Evolutionary conservation across 1,284 basidiomycete species (phyloP).

Genomic region (Crucibulum cyathiforme): DNA sequence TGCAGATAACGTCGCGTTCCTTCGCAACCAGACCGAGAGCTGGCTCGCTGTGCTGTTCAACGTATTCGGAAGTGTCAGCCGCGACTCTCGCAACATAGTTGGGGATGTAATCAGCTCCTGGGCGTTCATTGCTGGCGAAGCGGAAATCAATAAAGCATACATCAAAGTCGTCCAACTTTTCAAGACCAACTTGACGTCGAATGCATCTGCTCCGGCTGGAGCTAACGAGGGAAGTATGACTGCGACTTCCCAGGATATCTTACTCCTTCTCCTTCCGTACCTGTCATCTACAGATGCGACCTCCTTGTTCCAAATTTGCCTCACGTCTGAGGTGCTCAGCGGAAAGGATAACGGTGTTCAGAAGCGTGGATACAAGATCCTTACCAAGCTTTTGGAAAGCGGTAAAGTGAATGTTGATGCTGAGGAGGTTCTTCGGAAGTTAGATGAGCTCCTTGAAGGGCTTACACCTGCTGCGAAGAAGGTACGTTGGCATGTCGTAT

Average conservation of each 20-base stretch:
- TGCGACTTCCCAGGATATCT: slow-evolving; percentile 89
- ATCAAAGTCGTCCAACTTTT: slow-evolving; percentile 81
- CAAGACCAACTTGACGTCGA: slow-evolving; percentile 68
- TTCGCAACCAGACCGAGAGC: slow-evolving; percentile 84
- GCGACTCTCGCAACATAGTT: slow-evolving; percentile 82
- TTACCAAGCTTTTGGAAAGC: slow-evolving; percentile 75
- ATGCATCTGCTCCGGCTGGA: slow-evolving; percentile 36
- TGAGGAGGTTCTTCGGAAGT: slow-evolving; percentile 63
- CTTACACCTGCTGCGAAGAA: slow-evolving; percentile 89
- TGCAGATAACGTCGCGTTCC: slow-evolving; percentile 71
- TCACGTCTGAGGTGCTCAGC: slow-evolving; percentile 66
- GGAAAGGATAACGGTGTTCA: slow-evolving; percentile 88
- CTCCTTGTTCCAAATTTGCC: slow-evolving; percentile 69
- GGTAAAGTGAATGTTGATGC: slow-evolving; percentile 63
- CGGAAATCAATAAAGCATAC: slow-evolving; percentile 84
- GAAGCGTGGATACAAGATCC: slow-evolving; percentile 93
- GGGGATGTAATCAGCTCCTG: slow-evolving; percentile 91
- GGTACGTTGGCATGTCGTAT: slow-evolving; percentile 42
- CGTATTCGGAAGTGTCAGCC: slow-evolving; percentile 86
- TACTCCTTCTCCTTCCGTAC: slow-evolving; percentile 84
- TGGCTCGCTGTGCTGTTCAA: slow-evolving; percentile 97
- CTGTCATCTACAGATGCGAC: slow-evolving; percentile 68
- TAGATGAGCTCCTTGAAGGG: slow-evolving; percentile 70
- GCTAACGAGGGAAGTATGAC: slow-evolving; percentile 56
- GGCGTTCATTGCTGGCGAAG: slow-evolving; percentile 79